Percentiles rank a stretch among this genome's conserved stretches.
Evolutionary conservation across 2,329 filamentous ascomycete genomes (phyloP).

Genomic region (Teratosphaeria epicoccoides): DNA sequence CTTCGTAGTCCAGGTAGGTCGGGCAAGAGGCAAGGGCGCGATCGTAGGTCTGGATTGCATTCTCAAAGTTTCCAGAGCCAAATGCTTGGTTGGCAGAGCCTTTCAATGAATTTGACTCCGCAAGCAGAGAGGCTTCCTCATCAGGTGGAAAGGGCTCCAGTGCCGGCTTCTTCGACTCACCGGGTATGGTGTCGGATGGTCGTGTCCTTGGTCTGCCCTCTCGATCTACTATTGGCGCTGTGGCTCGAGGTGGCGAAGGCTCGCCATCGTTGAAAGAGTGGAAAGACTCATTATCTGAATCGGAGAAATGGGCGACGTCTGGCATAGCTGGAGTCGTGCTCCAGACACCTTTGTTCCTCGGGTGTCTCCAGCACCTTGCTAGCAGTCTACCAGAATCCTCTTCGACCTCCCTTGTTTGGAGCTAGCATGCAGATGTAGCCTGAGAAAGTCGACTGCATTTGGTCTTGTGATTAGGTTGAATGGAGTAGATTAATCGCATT

Average conservation of each 20-base stretch:
- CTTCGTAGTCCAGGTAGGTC: slow-evolving; percentile 75
- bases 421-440: no score
- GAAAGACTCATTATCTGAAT: slow-evolving; percentile 22
- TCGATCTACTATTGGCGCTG: neutral
- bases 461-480: neutral
- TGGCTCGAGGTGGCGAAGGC: slow-evolving; percentile 8
- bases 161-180: slow-evolving; percentile 1
- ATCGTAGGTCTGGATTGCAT: slow-evolving; percentile 74
- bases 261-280: slow-evolving; percentile 21
- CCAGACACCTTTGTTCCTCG: no score
- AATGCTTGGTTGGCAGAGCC: slow-evolving; percentile 72
- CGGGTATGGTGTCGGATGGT: neutral
- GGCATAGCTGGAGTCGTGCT: slow-evolving; percentile 2
- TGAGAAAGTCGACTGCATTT: neutral
- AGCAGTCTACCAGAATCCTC: no score
- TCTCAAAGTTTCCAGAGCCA: slow-evolving; percentile 56
- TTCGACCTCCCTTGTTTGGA: no score
- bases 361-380: no score
- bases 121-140: slow-evolving; percentile 48
- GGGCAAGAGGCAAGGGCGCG: slow-evolving; percentile 69
- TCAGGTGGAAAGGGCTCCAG: slow-evolving; percentile 29
- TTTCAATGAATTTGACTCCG: slow-evolving; percentile 64
- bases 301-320: slow-evolving; percentile 12
- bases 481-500: neutral
- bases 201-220: slow-evolving; percentile 1